Evolutionary conservation across 2,329 filamentous ascomycete species (phyloP).

Genomic region (Aciculosporium take): DNA sequence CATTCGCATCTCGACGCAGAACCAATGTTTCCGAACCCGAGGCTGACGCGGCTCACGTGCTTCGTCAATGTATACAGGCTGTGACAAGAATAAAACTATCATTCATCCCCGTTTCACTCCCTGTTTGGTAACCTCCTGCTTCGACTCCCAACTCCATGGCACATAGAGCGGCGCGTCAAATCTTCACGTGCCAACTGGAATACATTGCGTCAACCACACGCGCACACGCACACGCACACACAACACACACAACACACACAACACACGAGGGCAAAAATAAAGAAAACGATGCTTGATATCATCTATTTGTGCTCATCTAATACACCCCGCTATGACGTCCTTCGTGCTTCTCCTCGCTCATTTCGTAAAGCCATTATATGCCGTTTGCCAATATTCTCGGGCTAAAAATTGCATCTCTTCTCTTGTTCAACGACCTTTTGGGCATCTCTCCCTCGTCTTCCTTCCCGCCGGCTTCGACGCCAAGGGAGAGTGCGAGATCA

Average conservation of each 20-base stretch:
- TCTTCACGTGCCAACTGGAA: too few species aligned
- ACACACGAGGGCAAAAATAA: too few species aligned
- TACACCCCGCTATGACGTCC: slow-evolving; percentile 1
- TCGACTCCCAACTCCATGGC: too few species aligned
- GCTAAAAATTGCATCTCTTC: slow-evolving; percentile 6
- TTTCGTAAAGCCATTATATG: slow-evolving; percentile 3
- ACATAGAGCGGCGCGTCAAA: too few species aligned
- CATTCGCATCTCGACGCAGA: too few species aligned
- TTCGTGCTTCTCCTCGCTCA: neutral
- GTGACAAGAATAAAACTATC: too few species aligned
- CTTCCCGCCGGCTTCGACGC: slow-evolving; percentile 7
- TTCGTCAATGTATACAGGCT: too few species aligned
- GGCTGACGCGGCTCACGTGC: too few species aligned
- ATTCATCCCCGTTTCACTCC: too few species aligned
- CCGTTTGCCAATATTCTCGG: slow-evolving; percentile 5
- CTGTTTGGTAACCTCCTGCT: too few species aligned
- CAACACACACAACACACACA: neutral
- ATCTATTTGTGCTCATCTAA: neutral
- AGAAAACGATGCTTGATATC: neutral
- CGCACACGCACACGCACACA: neutral
- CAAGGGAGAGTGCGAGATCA: slow-evolving; percentile 15
- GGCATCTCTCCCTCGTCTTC: neutral
- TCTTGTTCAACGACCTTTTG: slow-evolving; percentile 5
- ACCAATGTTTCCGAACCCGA: too few species aligned
- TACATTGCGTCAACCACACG: too few species aligned